Evolutionary conservation across 192 early-diverging fungal species (phyloP), one percentile per base, ranked within the genome.

Genomic region (Linnemannia exigua): DNA sequence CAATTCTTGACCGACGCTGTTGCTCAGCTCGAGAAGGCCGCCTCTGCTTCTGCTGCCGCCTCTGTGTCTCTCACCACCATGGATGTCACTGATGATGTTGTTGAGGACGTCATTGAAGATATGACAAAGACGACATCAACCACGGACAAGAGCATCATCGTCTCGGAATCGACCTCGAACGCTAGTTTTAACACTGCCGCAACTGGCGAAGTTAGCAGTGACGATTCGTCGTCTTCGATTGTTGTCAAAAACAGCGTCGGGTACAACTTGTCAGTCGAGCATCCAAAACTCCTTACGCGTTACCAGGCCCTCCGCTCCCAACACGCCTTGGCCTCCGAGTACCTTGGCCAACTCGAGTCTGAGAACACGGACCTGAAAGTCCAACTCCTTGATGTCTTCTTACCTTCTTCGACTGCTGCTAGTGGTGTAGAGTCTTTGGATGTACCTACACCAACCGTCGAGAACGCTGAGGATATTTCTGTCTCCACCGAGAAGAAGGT

Each of bases 221-320:
- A 3, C n/a, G 36, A 8, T 17, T 28, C 67, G 20, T 41, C 67
- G 15, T 41, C 67, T 15, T 41, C 67, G 37, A 14, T 6, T 20
- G 4, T 70, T 61, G 61, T 85, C 58, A 74, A n/a, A n/a, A n/a
- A 85, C 37, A 85, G 73, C 52, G 77, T 85, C 5, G 83, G 77
- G 28, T 84, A 84, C 46, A 72, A 84, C 38, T 19, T 73, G n/a
- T n/a, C 72, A 3, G 12, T 69, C n/a, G 77, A 79, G 54, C 82
- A 84, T 38, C 76, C 76, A 2, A 84, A 84, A 44, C 67, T 84
- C 1, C 19, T 84, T 0, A 67, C 72, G 25, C 61, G 68, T 19
- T 79, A 79, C 54, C 82, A 84, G 31, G 82, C 77, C 50, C 72
- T 79, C 12, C 61, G 67, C 15, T 58, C 75, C 51, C 50, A 52